Base-by-base conservation (phyloP, 495 filamentous ascomycete species). In the Penicillium cataractarum region DNA sequence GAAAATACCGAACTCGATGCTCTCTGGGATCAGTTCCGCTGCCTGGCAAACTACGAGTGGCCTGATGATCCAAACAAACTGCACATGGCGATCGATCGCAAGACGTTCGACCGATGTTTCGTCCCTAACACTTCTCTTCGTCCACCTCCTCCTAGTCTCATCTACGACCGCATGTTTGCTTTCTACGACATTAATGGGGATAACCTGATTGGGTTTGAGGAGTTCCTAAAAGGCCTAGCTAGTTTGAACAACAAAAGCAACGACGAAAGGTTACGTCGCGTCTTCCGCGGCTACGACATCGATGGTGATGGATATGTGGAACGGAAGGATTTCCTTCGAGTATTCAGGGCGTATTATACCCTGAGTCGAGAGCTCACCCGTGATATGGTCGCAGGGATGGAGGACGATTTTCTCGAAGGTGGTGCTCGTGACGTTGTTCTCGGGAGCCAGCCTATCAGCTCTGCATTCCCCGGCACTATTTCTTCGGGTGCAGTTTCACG, bases 11-110 rank as follows among this genome's bases (percentile, higher is more conserved):
- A 97, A 70, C 76, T 98, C 3, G 92, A 98, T 74, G 95, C 92
- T 31, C 85, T 95, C 29, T 98, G 92, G 89, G 94, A 97, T 67
- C 96, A 97, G 68, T 98, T 96, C 84, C 91, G 89, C 9, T 97
- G 92, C 63, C 85, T 97, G 66, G 95, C 95, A 10, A 92, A 89
- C 62, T 87, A 87, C 12, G 89, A 93, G 69, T 97, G 90, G 89
- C 74, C 84, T n/a, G 83, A 89, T 21, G 93, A 97, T 68, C 92
- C 92, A 0, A 86, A 90, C 68, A 79, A 86, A 29, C 82, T 96
- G 33, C 76, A 83, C 58, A 83, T 92, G 67, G 95, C 93, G 10
- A 97, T 99, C 77, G 92, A 96, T 62, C 87, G 91, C 32, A 88
- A 88, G 68, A 95, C 91, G 0, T 98, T 99, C 75, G 90, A 96